A percentile compares a stretch with the other conserved stretches of the same genome.
Evolutionary conservation across 164 flowering plant genomes (phyloP).

Genomic region (Malania oleifera): DNA sequence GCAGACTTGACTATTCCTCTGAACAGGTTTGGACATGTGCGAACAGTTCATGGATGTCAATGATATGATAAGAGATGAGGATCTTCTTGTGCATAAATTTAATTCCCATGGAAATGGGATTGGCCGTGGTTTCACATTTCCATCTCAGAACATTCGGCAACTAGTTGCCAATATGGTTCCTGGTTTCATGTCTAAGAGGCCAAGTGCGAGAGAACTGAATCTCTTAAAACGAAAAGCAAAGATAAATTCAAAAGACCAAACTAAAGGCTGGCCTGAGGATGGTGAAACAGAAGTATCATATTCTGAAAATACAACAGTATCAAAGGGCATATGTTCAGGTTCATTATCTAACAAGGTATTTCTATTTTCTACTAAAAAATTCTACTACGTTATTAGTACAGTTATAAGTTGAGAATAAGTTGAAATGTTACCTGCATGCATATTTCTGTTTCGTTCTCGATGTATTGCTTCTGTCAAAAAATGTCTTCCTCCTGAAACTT

Average conservation of each 20-base stretch:
- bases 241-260: slow-evolving; percentile 69
- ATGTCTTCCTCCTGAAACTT: too few species aligned
- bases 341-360: slow-evolving; percentile 42
- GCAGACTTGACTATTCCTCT: slow-evolving; percentile 7
- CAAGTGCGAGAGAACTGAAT: slow-evolving; percentile 92
- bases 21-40: slow-evolving; percentile 82
- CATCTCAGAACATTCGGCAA: slow-evolving; percentile 52
- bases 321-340: slow-evolving; percentile 42
- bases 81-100: slow-evolving; percentile 57
- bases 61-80: slow-evolving; percentile 95
- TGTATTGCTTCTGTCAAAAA: too few species aligned
- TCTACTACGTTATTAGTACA: too few species aligned
- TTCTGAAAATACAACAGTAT: slow-evolving; percentile 38
- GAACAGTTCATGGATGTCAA: slow-evolving; percentile 98
- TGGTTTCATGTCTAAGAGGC: slow-evolving; percentile 52
- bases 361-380: too few species aligned
- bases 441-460: too few species aligned
- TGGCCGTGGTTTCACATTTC: slow-evolving; percentile 34
- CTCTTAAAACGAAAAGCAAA: slow-evolving; percentile 90
- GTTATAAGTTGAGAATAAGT: too few species aligned
- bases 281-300: slow-evolving; percentile 44
- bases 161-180: slow-evolving; percentile 76
- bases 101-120: slow-evolving; percentile 50
- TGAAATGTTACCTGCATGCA: too few species aligned
- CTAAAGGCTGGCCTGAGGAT: slow-evolving; percentile 72